A percentile compares a stretch with the other conserved stretches of the same genome.
phyloP scores from a whole-genome alignment of 345 rosid species.

The Raphanus raphanistrum region DNA sequence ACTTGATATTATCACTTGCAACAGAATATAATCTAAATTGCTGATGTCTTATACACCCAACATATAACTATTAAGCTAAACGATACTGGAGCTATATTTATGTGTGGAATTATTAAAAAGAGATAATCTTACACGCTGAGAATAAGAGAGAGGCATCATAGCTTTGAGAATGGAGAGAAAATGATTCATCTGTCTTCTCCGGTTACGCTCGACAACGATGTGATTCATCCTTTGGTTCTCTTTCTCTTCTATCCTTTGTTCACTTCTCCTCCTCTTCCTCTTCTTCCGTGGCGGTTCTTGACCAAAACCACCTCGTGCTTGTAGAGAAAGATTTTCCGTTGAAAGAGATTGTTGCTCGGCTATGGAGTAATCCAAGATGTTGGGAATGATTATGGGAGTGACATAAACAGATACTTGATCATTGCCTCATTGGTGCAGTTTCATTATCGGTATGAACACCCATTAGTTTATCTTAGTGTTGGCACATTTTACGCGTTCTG shows the following conservation, averaged over 20 bases:
- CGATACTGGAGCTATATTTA: background rate
- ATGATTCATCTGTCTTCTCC: constrained; percentile 75
- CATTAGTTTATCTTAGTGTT: background rate
- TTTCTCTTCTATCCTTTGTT: constrained; percentile 51
- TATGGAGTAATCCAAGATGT: constrained; percentile 27
- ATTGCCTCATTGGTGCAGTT: background rate
- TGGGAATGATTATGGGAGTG: no score
- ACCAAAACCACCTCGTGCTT: background rate
- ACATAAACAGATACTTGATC: no score
- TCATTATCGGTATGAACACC: background rate
- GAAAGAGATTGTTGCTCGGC: constrained; percentile 2
- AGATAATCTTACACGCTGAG: constrained; percentile 47
- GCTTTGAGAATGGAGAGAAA: constrained; percentile 57
- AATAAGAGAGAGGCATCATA: constrained; percentile 61
- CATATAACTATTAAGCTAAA: background rate
- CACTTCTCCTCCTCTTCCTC: constrained; percentile 47
- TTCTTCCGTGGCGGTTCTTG: constrained; percentile 15
- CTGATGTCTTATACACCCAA: background rate
- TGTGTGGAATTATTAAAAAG: background rate
- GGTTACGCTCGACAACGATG: constrained; percentile 68
- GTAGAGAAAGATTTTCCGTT: background rate
- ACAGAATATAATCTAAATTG: background rate
- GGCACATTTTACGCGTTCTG: constrained; percentile 12
- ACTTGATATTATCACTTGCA: background rate
- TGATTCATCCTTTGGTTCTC: constrained; percentile 72